phyloP scores from a whole-genome alignment of 108 stramenopile genomes.

The Epipyxis sp. region DNA sequence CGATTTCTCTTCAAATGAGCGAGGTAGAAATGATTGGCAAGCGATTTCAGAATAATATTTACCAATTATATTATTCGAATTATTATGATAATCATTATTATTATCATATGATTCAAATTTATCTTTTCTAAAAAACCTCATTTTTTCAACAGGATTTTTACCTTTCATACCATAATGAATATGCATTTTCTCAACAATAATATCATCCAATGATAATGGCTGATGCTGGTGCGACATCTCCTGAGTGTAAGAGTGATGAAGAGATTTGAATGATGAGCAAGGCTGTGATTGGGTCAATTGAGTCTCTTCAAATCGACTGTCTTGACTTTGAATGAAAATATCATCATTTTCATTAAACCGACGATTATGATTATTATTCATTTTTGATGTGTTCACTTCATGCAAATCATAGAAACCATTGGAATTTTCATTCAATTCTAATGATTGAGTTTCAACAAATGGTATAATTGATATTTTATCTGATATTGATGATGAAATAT shows the following conservation, averaged over 20 bases:
- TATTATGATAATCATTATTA: no score
- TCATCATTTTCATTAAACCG: no score
- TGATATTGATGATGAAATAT: no score
- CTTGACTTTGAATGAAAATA: constrained; percentile 26
- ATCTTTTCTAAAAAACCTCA: constrained; percentile 28
- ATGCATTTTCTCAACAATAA: constrained; percentile 36
- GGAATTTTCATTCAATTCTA: constrained; percentile 5
- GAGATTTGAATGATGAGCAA: no score
- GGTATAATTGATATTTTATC: no score
- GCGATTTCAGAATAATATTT: constrained; percentile 18
- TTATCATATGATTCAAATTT: no score
- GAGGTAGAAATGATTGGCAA: constrained; percentile 12
- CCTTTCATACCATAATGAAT: constrained; percentile 33
- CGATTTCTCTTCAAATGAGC: constrained; percentile 21
- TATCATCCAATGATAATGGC: constrained; percentile 13
- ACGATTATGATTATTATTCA: no score
- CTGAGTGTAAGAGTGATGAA: no score
- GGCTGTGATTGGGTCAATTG: no score
- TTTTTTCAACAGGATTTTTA: constrained; percentile 24
- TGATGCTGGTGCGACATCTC: constrained; percentile 1
- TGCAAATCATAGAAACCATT: neutral
- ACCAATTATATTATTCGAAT: constrained; percentile 3
- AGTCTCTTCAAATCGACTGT: no score
- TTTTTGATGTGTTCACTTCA: no score
- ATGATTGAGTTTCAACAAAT: no score